phyloP scores from a whole-genome alignment of 495 filamentous ascomycete genomes.

The Neurospora sp. region DNA sequence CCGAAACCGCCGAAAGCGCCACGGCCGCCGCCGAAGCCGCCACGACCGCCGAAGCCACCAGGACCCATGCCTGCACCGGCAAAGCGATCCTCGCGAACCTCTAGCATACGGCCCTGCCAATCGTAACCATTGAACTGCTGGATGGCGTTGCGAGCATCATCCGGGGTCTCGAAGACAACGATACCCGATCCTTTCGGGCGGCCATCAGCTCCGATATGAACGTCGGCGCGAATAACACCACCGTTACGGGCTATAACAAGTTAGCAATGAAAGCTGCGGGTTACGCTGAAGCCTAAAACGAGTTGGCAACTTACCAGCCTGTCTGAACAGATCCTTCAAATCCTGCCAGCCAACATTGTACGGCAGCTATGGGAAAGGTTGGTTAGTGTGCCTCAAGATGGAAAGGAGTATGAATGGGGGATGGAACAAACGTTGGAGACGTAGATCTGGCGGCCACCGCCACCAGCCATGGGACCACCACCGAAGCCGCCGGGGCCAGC shows the following conservation, averaged over 20 bases:
- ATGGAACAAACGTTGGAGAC: slow-evolving; percentile 87
- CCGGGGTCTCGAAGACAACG: slow-evolving; percentile 87
- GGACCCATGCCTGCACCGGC: slow-evolving; percentile 54
- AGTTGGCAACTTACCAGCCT: slow-evolving; percentile 66
- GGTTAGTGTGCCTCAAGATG: slow-evolving; percentile 22
- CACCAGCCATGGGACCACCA: slow-evolving; percentile 33
- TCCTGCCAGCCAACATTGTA: slow-evolving; percentile 99
- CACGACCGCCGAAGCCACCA: slow-evolving; percentile 42
- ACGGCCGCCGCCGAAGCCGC: slow-evolving; percentile 46
- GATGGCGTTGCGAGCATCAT: slow-evolving; percentile 93
- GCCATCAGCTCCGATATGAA: slow-evolving; percentile 84
- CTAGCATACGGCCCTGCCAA: slow-evolving; percentile 88
- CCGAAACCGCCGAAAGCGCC: slow-evolving; percentile 49
- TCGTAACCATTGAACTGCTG: slow-evolving; percentile 97
- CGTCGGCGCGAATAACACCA: slow-evolving; percentile 87
- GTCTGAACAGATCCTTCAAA: slow-evolving; percentile 96
- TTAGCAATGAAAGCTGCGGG: background rate
- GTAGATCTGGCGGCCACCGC: slow-evolving; percentile 75
- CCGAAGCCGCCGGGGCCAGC: slow-evolving; percentile 32
- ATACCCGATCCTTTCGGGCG: slow-evolving; percentile 94
- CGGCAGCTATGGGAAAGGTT: slow-evolving; percentile 57
- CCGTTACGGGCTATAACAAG: slow-evolving; percentile 49
- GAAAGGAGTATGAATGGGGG: slow-evolving; percentile 15
- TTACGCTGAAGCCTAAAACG: background rate
- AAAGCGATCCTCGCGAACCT: slow-evolving; percentile 95